Conservation (phyloP, 371 early-diverging fungal genomes). For the Neoconidiobolus thromboides region DNA sequence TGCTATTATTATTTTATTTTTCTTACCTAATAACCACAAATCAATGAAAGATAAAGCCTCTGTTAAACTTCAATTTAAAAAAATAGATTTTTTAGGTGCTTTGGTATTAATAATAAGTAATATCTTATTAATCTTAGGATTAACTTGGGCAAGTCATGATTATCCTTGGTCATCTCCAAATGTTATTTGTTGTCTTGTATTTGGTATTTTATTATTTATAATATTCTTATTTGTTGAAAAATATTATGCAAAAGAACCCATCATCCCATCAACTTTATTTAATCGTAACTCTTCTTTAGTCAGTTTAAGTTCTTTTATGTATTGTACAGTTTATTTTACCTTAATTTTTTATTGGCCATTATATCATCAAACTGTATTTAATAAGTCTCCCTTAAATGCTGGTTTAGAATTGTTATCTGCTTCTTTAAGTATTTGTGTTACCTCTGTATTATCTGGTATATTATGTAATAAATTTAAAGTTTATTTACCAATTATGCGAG, state of each 20-base stretch:
- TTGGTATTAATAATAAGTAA: neutral
- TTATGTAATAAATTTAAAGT: neutral
- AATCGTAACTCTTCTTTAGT: neutral
- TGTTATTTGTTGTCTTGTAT: slow-evolving; percentile 30
- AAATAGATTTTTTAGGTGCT: neutral
- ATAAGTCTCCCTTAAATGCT: neutral
- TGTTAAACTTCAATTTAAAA: neutral
- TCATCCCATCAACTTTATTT: slow-evolving; percentile 25
- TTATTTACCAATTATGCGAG: neutral
- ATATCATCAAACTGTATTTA: neutral
- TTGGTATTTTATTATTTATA: slow-evolving; percentile 21
- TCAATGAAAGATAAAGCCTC: neutral
- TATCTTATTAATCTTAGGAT: slow-evolving; percentile 23
- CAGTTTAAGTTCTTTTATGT: neutral
- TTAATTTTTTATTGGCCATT: neutral
- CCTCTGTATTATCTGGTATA: neutral
- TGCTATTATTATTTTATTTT: neutral
- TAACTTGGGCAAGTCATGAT: slow-evolving; percentile 47
- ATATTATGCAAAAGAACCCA: slow-evolving; percentile 28
- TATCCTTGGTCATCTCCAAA: slow-evolving; percentile 43
- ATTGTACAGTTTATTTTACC: neutral
- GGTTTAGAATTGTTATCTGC: neutral
- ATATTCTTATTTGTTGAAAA: slow-evolving; percentile 35
- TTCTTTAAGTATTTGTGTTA: neutral
- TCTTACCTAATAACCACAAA: neutral